phyloP scores from a whole-genome alignment of 1,284 basidiomycete genomes.

The Tilletia setariae region DNA sequence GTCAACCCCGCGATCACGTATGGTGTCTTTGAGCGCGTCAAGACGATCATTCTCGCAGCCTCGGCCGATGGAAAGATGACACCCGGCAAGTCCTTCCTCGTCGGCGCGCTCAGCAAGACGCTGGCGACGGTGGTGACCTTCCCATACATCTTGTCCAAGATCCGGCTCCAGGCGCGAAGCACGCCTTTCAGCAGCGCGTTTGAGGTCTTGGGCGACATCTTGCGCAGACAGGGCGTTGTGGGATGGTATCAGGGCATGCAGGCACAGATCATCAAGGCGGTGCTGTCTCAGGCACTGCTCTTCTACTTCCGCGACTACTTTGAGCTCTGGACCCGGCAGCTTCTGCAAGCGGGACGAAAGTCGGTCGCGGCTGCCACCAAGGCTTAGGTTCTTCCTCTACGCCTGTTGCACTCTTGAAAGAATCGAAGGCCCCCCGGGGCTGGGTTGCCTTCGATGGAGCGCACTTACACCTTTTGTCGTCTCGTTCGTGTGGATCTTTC shows the following conservation, averaged over 20 bases:
- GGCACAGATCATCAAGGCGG: conserved; percentile 83
- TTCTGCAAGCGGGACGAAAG: conserved; percentile 34
- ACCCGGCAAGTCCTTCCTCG: conserved; percentile 74
- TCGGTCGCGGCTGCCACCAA: neutral
- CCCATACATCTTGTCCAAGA: conserved; percentile 82
- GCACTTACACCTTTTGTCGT: too few relatives aligned
- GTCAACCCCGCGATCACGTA: conserved; percentile 97
- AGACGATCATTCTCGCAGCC: conserved; percentile 61
- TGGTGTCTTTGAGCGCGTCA: conserved; percentile 83
- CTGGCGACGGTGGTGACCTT: conserved; percentile 68
- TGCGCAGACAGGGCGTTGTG: conserved; percentile 60
- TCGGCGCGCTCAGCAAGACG: conserved; percentile 93
- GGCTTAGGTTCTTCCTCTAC: too few relatives aligned
- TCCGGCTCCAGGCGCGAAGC: conserved; percentile 78
- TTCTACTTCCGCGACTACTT: conserved; percentile 53
- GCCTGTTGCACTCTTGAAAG: too few relatives aligned
- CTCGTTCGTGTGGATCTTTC: too few relatives aligned
- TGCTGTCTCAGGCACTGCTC: conserved; percentile 68
- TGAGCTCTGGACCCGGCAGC: conserved; percentile 50
- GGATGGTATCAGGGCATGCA: conserved; percentile 99
- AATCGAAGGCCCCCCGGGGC: too few relatives aligned
- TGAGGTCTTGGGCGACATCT: conserved; percentile 71
- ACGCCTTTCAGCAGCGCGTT: conserved; percentile 67
- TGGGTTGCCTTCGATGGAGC: too few relatives aligned
- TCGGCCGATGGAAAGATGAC: conserved; percentile 67